phyloP scores from a whole-genome alignment of 2,329 filamentous ascomycete genomes.

The Penicillium janthinellum region DNA sequence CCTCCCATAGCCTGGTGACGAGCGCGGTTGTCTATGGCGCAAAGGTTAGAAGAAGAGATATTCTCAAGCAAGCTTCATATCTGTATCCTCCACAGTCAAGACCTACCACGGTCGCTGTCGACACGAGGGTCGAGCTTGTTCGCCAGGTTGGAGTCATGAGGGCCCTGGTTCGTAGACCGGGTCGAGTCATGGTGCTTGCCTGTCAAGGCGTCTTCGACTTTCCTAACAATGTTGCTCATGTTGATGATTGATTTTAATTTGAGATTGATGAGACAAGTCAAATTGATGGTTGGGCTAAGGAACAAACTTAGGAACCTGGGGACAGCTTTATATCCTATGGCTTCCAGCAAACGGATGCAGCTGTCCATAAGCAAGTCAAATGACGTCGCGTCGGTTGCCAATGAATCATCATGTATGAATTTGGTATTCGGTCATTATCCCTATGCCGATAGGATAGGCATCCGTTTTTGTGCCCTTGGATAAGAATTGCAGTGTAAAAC shows the following conservation, averaged over 20 bases:
- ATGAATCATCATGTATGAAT: neutral
- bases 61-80: too few relatives aligned
- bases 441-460: neutral
- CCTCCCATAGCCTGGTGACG: neutral
- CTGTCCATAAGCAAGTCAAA: neutral
- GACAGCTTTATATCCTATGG: neutral
- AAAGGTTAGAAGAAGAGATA: neutral
- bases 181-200: neutral
- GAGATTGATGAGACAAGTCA: neutral
- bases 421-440: neutral
- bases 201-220: neutral
- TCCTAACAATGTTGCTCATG: neutral
- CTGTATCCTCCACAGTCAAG: neutral
- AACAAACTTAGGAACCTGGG: neutral
- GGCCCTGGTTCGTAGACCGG: conserved; percentile 10
- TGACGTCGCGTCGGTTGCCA: neutral
- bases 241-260: neutral
- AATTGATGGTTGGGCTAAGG: neutral
- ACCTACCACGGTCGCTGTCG: conserved; percentile 2
- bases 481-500: neutral
- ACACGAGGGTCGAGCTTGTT: conserved; percentile 13
- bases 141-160: conserved; percentile 11
- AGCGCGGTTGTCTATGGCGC: neutral
- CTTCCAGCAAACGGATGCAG: neutral
- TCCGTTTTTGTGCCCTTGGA: too few relatives aligned